Evolutionary conservation across 2,329 filamentous ascomycete genomes (phyloP).

Genomic region (Colletotrichum tabaci): DNA sequence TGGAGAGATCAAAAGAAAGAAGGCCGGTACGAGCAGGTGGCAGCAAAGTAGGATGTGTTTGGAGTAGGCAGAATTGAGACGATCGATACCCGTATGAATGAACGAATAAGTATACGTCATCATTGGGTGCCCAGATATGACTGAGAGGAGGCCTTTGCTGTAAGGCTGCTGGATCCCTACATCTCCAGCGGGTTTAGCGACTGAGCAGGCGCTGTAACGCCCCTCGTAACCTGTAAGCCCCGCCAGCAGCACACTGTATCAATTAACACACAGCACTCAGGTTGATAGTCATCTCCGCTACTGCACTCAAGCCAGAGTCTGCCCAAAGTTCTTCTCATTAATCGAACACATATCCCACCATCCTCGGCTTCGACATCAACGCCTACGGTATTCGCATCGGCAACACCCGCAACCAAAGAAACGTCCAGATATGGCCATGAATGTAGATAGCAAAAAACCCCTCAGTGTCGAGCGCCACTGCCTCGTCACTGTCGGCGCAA

Average conservation of each 20-base stretch:
- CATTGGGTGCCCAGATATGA: not conserved
- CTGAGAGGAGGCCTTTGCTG: too few species aligned
- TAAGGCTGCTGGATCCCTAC: not conserved
- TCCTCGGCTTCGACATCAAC: not conserved
- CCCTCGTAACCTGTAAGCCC: not conserved
- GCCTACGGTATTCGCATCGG: not conserved
- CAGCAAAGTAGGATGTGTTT: not conserved
- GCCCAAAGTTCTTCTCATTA: not conserved
- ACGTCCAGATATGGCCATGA: constrained; percentile 2
- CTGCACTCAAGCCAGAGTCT: constrained; percentile 1
- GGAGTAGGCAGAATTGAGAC: not conserved
- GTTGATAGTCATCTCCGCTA: constrained; percentile 15
- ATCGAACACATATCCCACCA: not conserved
- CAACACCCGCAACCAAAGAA: not conserved
- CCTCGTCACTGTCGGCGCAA: constrained; percentile 94
- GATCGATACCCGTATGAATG: not conserved
- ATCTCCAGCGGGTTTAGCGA: too few species aligned
- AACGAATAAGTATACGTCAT: not conserved
- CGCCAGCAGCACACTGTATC: constrained; percentile 12
- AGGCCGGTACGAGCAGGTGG: constrained; percentile 18
- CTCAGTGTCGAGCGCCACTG: constrained; percentile 62
- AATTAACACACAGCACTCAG: constrained; percentile 6
- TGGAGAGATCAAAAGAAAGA: constrained; percentile 29
- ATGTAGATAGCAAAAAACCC: not conserved
- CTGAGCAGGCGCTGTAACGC: constrained; percentile 11